These are phyloP conservation scores for Pyrenochaeta sp. DNA, from an alignment of 2,329 filamentous ascomycete species.

Conservation along the genomic window DNA sequence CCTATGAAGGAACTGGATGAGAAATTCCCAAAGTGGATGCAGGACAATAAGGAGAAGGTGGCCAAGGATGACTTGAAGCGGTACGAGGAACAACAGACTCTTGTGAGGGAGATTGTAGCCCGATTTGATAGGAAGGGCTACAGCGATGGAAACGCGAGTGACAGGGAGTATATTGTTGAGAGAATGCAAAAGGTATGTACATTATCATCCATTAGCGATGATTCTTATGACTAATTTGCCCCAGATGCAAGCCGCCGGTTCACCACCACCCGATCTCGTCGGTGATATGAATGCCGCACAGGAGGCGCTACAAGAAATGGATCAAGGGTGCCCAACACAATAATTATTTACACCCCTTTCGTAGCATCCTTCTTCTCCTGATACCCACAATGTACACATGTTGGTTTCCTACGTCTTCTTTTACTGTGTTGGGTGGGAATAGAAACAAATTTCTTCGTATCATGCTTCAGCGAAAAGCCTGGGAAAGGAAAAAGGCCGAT, in stretches of 20 bases:
- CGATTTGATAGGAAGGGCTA: conserved; percentile 87
- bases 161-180: conserved; percentile 93
- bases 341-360: conserved; percentile 40
- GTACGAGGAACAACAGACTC: conserved; percentile 79
- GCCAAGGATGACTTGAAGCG: conserved; percentile 74
- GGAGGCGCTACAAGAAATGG: conserved; percentile 65
- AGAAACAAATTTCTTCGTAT: too few species aligned
- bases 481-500: too few species aligned
- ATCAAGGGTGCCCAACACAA: conserved; percentile 69
- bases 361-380: conserved; percentile 14
- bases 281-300: conserved; percentile 87
- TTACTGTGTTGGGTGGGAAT: too few species aligned
- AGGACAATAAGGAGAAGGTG: conserved; percentile 73
- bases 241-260: conserved; percentile 96
- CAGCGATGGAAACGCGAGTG: conserved; percentile 78
- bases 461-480: too few species aligned
- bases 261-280: conserved; percentile 87
- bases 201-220: not conserved
- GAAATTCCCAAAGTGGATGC: conserved; percentile 91
- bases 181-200: conserved; percentile 88
- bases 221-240: conserved; percentile 11
- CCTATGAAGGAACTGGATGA: conserved; percentile 96
- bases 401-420: not conserved
- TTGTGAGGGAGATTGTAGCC: conserved; percentile 85
- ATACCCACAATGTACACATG: conserved; percentile 33